A percentile compares a stretch with the other conserved stretches of the same genome.
phyloP scores from a whole-genome alignment of 768 basidiomycete genomes.

The Austroboletus festivus region DNA sequence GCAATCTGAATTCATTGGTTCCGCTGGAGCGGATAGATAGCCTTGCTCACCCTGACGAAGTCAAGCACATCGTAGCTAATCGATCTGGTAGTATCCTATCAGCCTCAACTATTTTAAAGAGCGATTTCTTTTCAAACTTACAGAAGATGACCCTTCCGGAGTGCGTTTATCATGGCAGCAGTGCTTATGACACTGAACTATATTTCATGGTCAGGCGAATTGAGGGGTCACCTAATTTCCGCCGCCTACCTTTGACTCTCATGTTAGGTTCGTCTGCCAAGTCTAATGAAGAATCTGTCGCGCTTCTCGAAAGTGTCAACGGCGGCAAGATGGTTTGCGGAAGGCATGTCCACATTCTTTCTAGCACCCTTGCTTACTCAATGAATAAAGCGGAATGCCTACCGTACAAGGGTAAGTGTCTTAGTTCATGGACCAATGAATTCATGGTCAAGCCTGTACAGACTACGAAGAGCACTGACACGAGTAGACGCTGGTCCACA shows the following conservation, averaged over 20 bases:
- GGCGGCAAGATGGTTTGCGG: slow-evolving; percentile 71
- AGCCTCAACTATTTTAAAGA: slow-evolving; percentile 91
- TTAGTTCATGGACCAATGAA: not conserved
- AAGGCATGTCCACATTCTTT: slow-evolving; percentile 45
- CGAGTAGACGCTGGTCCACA: slow-evolving; percentile 78
- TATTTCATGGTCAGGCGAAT: slow-evolving; percentile 55
- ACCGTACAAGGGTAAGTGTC: slow-evolving; percentile 65
- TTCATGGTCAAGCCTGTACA: slow-evolving; percentile 26
- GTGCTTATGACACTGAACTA: slow-evolving; percentile 2
- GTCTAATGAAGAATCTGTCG: slow-evolving; percentile 30
- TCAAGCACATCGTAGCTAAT: slow-evolving; percentile 78
- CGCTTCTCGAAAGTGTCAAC: slow-evolving; percentile 29
- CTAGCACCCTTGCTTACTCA: slow-evolving; percentile 20
- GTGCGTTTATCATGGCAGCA: slow-evolving; percentile 39
- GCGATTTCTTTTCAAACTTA: slow-evolving; percentile 88
- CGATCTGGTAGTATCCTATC: slow-evolving; percentile 85
- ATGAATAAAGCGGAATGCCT: slow-evolving; percentile 80
- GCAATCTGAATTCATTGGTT: slow-evolving; percentile 75
- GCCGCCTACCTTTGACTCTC: slow-evolving; percentile 69
- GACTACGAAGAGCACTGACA: slow-evolving; percentile 72
- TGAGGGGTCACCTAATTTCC: slow-evolving; percentile 93
- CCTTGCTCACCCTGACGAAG: slow-evolving; percentile 87
- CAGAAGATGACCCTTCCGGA: slow-evolving; percentile 97
- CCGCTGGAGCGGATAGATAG: slow-evolving; percentile 78
- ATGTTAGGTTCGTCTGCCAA: slow-evolving; percentile 22